Conservation (phyloP, 116 monocot species). For the Trichopus zeylanicus region DNA sequence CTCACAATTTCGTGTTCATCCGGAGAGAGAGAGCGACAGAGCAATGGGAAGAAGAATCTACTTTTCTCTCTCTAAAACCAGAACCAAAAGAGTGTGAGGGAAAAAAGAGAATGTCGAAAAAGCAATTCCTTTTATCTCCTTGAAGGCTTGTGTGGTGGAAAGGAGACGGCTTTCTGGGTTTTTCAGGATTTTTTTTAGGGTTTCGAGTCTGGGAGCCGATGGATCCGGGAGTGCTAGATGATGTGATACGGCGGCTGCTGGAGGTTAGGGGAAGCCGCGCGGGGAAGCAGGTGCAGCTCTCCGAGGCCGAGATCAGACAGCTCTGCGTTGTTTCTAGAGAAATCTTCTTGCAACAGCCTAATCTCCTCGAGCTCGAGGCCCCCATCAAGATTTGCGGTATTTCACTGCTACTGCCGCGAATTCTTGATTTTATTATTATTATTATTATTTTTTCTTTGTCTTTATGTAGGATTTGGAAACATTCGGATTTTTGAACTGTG, state of each 20-base stretch:
- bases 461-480: not conserved
- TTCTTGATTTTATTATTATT: not conserved
- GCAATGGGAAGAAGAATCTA: not conserved
- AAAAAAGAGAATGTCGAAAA: not conserved
- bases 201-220: not conserved
- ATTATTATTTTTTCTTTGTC: not conserved
- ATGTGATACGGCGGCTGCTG: not conserved
- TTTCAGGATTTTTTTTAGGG: not conserved
- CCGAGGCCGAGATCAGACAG: conserved; percentile 12
- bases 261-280: not conserved
- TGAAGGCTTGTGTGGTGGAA: not conserved
- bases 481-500: too few species aligned
- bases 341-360: conserved; percentile 10
- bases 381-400: conserved; percentile 15
- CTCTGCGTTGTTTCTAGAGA: conserved; percentile 4
- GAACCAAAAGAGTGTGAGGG: not conserved
- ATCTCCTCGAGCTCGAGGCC: conserved; percentile 14
- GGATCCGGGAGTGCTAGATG: conserved; percentile 9
- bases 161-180: not conserved
- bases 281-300: conserved; percentile 19
- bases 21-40: not conserved
- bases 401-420: not conserved
- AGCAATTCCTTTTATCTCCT: not conserved
- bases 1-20: not conserved
- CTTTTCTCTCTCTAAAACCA: not conserved